phyloP scores from a whole-genome alignment of 2,329 filamentous ascomycete species.

The Ceratocystis lukuohia region DNA sequence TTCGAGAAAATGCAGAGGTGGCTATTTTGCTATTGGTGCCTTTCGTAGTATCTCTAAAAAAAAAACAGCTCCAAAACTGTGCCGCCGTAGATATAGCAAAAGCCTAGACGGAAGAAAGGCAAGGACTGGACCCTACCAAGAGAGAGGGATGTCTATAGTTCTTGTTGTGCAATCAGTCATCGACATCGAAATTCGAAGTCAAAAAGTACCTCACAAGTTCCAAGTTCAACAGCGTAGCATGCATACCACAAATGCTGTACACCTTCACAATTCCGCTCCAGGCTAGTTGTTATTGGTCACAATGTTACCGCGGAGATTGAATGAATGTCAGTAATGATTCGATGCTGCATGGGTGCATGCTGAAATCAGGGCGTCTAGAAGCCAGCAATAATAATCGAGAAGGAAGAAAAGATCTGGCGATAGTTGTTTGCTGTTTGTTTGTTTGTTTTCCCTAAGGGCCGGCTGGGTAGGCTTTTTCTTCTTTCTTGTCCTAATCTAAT shows the following conservation, averaged over 20 bases:
- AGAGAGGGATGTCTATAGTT: no score
- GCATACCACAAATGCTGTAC: not conserved
- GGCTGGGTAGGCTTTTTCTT: not conserved
- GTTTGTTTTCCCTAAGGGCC: not conserved
- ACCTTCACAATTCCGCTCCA: not conserved
- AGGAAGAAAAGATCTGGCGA: not conserved
- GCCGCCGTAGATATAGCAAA: not conserved
- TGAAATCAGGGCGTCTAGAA: not conserved
- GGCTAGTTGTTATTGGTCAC: not conserved
- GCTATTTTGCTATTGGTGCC: not conserved
- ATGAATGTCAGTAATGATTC: not conserved
- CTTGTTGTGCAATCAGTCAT: no score
- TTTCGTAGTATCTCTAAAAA: not conserved
- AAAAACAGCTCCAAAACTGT: not conserved
- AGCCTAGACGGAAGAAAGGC: no score
- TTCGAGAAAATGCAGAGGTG: not conserved
- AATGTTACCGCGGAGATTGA: not conserved
- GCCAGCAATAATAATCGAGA: not conserved
- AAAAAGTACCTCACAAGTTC: no score
- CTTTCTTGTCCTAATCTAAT: not conserved
- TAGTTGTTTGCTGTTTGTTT: conserved; percentile 3
- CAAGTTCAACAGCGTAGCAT: no score
- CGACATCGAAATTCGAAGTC: no score
- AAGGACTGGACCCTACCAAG: no score
- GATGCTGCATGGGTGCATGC: not conserved